Evolutionary conservation across 371 early-diverging fungal species (phyloP).

Genomic region (Massospora cicadina): DNA sequence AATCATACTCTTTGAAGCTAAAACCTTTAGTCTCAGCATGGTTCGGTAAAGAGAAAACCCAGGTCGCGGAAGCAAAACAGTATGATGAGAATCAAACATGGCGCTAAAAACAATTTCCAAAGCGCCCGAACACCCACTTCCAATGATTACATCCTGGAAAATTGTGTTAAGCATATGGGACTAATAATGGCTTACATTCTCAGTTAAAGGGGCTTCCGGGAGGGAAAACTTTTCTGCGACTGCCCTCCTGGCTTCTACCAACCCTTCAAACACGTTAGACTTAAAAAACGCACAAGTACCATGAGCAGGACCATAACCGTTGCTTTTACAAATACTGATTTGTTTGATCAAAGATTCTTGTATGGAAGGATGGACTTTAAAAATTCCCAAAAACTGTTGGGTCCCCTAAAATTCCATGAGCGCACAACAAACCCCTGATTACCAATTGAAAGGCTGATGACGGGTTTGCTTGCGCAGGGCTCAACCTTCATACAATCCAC

Average conservation of each 20-base stretch:
- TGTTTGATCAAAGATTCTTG: slow-evolving; percentile 50
- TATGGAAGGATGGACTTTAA: slow-evolving; percentile 46
- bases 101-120: slow-evolving; percentile 56
- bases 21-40: slow-evolving; percentile 56
- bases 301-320: slow-evolving; percentile 70
- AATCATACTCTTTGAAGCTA: slow-evolving; percentile 54
- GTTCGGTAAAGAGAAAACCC: slow-evolving; percentile 82
- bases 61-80: slow-evolving; percentile 72
- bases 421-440: too few relatives aligned
- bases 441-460: slow-evolving; percentile 69
- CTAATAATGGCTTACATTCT: slow-evolving; percentile 20
- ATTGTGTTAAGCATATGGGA: slow-evolving; percentile 13
- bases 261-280: slow-evolving; percentile 21
- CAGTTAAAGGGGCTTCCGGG: slow-evolving; percentile 48
- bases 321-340: slow-evolving; percentile 20
- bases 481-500: slow-evolving; percentile 55
- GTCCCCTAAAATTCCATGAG: slow-evolving; percentile 54
- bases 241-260: slow-evolving; percentile 47
- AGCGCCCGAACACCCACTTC: slow-evolving; percentile 74
- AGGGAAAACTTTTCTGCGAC: slow-evolving; percentile 44
- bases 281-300: slow-evolving; percentile 29
- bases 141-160: slow-evolving; percentile 56
- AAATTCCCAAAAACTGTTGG: slow-evolving; percentile 85
- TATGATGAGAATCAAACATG: slow-evolving; percentile 59
- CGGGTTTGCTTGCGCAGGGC: slow-evolving; percentile 44